Evolutionary conservation across 768 basidiomycete genomes (phyloP).

Genomic region (Leccinum rimulosum): DNA sequence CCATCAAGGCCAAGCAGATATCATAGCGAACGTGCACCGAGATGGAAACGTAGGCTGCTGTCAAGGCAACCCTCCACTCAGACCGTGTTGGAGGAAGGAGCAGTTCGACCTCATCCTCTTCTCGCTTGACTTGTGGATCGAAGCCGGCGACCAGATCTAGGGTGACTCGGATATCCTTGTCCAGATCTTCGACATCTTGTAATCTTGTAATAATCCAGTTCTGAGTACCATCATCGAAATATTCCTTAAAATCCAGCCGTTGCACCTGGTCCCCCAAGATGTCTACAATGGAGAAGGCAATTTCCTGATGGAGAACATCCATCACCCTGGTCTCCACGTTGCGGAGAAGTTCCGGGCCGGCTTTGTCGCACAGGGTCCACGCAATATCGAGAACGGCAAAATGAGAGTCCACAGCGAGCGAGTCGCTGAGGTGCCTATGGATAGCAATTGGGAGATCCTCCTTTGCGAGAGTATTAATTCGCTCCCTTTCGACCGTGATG

Average conservation of each 20-base stretch:
- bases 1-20: constrained; percentile 61
- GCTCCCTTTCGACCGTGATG: constrained; percentile 74
- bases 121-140: constrained; percentile 67
- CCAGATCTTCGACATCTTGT: constrained; percentile 54
- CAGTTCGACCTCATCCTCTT: constrained; percentile 67
- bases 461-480: constrained; percentile 57
- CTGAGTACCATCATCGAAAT: constrained; percentile 56
- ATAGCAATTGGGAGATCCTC: constrained; percentile 69
- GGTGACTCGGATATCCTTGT: constrained; percentile 50
- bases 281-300: constrained; percentile 74
- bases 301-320: constrained; percentile 72
- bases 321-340: constrained; percentile 56
- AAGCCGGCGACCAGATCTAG: constrained; percentile 74
- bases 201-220: constrained; percentile 63
- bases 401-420: constrained; percentile 46
- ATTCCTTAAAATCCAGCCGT: constrained; percentile 50
- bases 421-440: constrained; percentile 46
- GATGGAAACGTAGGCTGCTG: constrained; percentile 58
- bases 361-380: constrained; percentile 59
- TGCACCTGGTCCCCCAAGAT: constrained; percentile 66
- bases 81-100: constrained; percentile 53
- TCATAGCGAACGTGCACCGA: constrained; percentile 76
- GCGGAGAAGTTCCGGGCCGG: constrained; percentile 57
- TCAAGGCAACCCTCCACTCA: constrained; percentile 60
- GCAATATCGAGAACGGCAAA: constrained; percentile 58